A percentile compares a stretch with the other conserved stretches of the same genome.
phyloP scores from a whole-genome alignment of 331 rosid species.

The Quercus lobata region DNA sequence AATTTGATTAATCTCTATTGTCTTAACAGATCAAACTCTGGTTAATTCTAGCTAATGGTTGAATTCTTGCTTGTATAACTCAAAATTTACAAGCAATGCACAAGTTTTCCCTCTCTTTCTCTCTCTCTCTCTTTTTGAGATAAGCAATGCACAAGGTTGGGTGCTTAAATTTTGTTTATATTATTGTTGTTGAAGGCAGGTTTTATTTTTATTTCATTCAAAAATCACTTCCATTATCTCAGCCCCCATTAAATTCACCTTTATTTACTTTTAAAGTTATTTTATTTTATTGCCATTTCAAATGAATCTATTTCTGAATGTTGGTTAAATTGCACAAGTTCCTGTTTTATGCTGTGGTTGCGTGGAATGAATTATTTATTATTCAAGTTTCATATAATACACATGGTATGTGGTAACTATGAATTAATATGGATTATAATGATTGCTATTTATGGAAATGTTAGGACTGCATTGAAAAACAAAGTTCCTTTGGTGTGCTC shows the following conservation, averaged over 20 bases:
- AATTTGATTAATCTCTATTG: too few species aligned
- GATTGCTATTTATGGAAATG: slow-evolving; percentile 50
- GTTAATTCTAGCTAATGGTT: too few species aligned
- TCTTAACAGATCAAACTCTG: too few species aligned
- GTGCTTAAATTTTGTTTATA: slow-evolving; percentile 60
- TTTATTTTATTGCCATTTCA: not conserved
- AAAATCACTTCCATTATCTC: not conserved
- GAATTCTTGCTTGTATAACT: too few species aligned
- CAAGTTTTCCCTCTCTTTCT: too few species aligned
- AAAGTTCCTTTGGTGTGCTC: slow-evolving; percentile 99
- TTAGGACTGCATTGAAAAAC: slow-evolving; percentile 76
- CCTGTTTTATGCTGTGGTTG: not conserved
- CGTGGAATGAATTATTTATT: not conserved
- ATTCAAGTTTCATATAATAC: not conserved
- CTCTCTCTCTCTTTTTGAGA: too few species aligned
- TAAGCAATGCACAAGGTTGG: slow-evolving; percentile 89
- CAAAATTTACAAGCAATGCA: too few species aligned
- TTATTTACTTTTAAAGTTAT: not conserved
- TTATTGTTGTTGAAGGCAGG: slow-evolving; percentile 76
- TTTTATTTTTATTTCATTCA: slow-evolving; percentile 11
- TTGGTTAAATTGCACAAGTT: not conserved
- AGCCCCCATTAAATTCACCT: not conserved
- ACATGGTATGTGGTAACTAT: slow-evolving; percentile 2
- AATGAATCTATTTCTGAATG: not conserved
- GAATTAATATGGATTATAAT: slow-evolving; percentile 4